Conservation (phyloP, 768 basidiomycete species). For the Hygrocybe punicea region DNA sequence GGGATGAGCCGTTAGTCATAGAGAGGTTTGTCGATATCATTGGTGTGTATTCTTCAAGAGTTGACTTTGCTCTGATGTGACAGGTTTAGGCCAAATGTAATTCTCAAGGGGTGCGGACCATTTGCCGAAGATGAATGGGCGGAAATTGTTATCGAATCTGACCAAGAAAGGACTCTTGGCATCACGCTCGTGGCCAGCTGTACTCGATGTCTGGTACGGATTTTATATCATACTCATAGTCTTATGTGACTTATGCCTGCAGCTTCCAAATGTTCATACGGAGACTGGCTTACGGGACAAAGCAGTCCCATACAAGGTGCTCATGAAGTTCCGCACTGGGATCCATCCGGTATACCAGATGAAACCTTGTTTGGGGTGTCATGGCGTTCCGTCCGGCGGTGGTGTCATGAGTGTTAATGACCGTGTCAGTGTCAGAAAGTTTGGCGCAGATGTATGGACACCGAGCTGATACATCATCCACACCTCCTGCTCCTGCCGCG, state of each 20-base stretch:
- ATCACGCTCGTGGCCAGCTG: conserved; percentile 67
- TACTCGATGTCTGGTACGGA: conserved; percentile 61
- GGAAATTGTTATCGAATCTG: conserved; percentile 47
- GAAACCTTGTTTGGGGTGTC: conserved; percentile 66
- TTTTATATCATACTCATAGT: conserved; percentile 7
- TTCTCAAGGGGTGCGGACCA: conserved; percentile 61
- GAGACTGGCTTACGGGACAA: conserved; percentile 61
- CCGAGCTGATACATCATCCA: neutral
- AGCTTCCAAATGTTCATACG: conserved; percentile 74
- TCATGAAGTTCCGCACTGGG: conserved; percentile 69
- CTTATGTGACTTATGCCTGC: conserved; percentile 2
- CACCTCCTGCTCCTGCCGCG: neutral
- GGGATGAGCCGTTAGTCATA: conserved; percentile 45
- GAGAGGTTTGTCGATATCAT: conserved; percentile 48
- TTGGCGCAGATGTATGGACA: neutral
- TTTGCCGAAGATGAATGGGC: conserved; percentile 73
- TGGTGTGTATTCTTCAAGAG: neutral
- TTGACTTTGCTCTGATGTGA: neutral
- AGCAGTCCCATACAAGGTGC: conserved; percentile 71
- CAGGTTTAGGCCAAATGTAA: conserved; percentile 77
- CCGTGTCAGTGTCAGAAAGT: conserved; percentile 46
- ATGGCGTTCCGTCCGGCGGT: conserved; percentile 49
- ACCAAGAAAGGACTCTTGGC: conserved; percentile 25
- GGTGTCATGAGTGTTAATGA: conserved; percentile 66
- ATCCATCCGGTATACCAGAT: conserved; percentile 47